A percentile compares a stretch with the other conserved stretches of the same genome.
Evolutionary conservation across 139 green algal species (phyloP).

Genomic region (Eudorina sp.): DNA sequence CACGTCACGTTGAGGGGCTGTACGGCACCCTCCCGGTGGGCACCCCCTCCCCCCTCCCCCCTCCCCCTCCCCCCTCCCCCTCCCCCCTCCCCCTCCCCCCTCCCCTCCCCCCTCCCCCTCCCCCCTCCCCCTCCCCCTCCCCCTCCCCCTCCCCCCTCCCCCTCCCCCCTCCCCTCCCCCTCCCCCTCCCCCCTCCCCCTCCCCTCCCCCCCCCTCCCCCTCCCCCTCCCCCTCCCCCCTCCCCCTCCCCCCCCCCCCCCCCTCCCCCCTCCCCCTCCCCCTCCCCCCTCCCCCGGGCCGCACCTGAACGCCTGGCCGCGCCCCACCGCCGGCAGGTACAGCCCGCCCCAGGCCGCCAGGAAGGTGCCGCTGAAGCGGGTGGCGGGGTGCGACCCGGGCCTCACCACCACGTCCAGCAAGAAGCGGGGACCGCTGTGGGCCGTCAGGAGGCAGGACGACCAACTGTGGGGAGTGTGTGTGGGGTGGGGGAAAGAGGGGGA

Average conservation of each 20-base stretch:
- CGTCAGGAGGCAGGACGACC: not conserved
- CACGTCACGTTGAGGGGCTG: too few relatives aligned
- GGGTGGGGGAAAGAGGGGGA: not conserved
- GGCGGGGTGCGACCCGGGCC: not conserved
- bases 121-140: too few relatives aligned
- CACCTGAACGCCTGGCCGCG: constrained; percentile 28
- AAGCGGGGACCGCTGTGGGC: constrained; percentile 2
- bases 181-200: too few relatives aligned
- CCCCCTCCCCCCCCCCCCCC: not conserved
- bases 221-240: not conserved
- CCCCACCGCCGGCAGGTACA: not conserved
- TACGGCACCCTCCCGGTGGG: too few relatives aligned
- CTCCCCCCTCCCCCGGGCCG: not conserved
- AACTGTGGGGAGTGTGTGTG: not conserved
- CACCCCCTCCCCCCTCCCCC: too few relatives aligned
- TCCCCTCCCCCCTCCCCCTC: too few relatives aligned
- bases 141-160: too few relatives aligned
- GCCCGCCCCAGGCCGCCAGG: constrained; percentile 35
- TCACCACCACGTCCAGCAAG: not conserved
- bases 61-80: too few relatives aligned
- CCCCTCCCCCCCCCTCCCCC: too few relatives aligned
- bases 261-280: not conserved
- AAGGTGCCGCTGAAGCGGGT: constrained; percentile 7
- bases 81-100: too few relatives aligned
- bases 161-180: too few relatives aligned